These are phyloP conservation scores for Xylariaceae sp. DNA, from an alignment of 2,329 filamentous ascomycete genomes.

Conservation along the genomic window DNA sequence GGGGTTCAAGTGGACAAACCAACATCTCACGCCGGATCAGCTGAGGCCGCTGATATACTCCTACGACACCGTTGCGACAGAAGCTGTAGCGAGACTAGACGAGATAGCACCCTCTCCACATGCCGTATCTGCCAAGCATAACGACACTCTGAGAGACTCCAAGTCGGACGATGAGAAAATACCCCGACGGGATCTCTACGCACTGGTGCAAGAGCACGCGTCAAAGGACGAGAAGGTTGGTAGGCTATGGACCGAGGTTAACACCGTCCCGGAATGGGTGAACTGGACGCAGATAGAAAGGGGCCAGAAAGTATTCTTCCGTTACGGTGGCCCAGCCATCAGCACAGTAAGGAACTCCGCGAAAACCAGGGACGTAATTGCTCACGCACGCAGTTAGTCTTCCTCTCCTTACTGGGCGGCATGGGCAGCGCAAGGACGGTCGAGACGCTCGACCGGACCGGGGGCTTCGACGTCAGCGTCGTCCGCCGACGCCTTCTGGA, in stretches of 20 bases:
- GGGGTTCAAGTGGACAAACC: constrained; percentile 63
- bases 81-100: constrained; percentile 61
- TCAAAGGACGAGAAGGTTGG: constrained; percentile 50
- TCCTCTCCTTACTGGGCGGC: constrained; percentile 59
- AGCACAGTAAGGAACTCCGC: constrained; percentile 45
- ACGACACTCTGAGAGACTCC: constrained; percentile 20
- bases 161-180: constrained; percentile 31
- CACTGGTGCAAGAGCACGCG: constrained; percentile 56
- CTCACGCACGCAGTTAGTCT: constrained; percentile 40
- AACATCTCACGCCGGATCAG: constrained; percentile 59
- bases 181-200: constrained; percentile 56
- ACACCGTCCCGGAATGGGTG: constrained; percentile 68
- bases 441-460: constrained; percentile 69
- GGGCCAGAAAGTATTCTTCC: constrained; percentile 73
- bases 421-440: constrained; percentile 71
- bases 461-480: constrained; percentile 66
- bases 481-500: constrained; percentile 61
- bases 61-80: constrained; percentile 65
- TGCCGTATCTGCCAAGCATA: constrained; percentile 16
- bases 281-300: constrained; percentile 71
- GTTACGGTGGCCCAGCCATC: constrained; percentile 65
- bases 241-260: constrained; percentile 62
- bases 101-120: constrained; percentile 49
- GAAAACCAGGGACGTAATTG: not conserved
- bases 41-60: constrained; percentile 57